Base-by-base conservation (phyloP, 139 green algal genomes). In the Pedinophyceae sp. region DNA sequence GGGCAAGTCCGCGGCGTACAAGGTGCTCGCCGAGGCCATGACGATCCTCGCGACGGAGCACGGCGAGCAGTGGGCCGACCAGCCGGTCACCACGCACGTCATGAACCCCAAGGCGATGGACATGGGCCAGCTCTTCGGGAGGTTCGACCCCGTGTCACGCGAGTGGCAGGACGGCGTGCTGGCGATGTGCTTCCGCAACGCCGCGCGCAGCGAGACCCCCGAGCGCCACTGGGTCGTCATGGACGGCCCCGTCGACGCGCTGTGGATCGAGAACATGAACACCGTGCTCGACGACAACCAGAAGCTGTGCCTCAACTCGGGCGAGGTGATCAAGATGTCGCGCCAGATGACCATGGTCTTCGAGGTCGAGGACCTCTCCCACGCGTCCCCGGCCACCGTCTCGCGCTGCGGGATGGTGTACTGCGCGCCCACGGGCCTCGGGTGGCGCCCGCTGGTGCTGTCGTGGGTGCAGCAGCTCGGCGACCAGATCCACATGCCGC, bases 261-360 rank as follows among this genome's bases (percentile, higher is more conserved):
- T 66, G 54, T 66, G 59, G 59, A 60, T 66, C 51, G 59, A 66
- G 51, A 66, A 55, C 59, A 60, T 66, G 51, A 66, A 60, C 54
- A 66, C 59, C n/a, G 52, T 61, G 55, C 55, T 61, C 30, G 55
- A 61, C 46, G 55, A 61, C 55, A 61, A 50, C 39, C 39, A 51
- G 34, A 61, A 50, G 41, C 55, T 61, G 10, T 61, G 55, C 55
- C 40, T 61, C 22, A 43, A 43, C 34, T 43, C 34, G 34, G 55
- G 55, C 22, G 55, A 61, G 55, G 29, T 50, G 18, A 61, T 61
- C 41, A 20, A 43, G 30, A 23, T 52, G 24, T 53, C 55, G 2
- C 30, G 41, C 18, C 25, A 15, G 24, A 61, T 61, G 55, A 50
- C 20, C 24, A 53, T 61, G 41, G 26, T 61, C 41, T 61, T 61